Base-by-base conservation (phyloP, 768 basidiomycete genomes). In the Coprinopsis sp. region DNA sequence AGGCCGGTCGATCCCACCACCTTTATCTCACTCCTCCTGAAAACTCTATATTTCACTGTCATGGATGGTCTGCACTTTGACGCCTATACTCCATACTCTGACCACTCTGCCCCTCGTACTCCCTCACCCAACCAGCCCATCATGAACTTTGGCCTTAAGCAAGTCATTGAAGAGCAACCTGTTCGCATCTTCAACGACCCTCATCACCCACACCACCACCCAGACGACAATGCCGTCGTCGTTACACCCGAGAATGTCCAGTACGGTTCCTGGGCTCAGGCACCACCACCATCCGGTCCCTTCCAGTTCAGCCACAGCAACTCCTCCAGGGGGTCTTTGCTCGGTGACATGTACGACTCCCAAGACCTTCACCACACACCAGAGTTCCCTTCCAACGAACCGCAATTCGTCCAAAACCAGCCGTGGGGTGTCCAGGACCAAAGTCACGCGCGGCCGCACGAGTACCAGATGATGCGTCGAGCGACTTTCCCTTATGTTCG, bases 401-500 rank as follows among this genome's bases (percentile, higher is more conserved):
- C 56, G 37, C 54, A 56, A 51, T 61, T 52, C 62, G 58, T 58
- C 54, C 61, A 62, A 43, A 51, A 63, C 52, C 60, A 63, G 29
- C 59, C 61, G 11, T 72, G 72, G 33, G 44, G 29, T 29, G 65
- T 66, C 5, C 71, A 68, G 22, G 61, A 61, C 28, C 64, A 60
- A 2, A n/a, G n/a, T n/a, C 68, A 64, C 2, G 59, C 56, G 29
- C 62, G 65, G 12, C 60, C 61, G 23, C 62, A 70, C 33, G 79
- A 82, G 51, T 72, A 76, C 56, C 59, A 71, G 37, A 65, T 72
- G 51, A 63, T 66, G 44, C 83, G 87, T 39, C 74, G 87, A 50
- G 81, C 82, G 1, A 89, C 87, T 0, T 88, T 79, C 64, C 87
- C 87, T 37, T 83, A 81, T 58, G 84, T 84, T 42, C 76, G 84